Evolutionary conservation across 78 protist species (phyloP), one percentile per base, ranked within the genome.

Genomic region (Polysphondylium violaceum): DNA sequence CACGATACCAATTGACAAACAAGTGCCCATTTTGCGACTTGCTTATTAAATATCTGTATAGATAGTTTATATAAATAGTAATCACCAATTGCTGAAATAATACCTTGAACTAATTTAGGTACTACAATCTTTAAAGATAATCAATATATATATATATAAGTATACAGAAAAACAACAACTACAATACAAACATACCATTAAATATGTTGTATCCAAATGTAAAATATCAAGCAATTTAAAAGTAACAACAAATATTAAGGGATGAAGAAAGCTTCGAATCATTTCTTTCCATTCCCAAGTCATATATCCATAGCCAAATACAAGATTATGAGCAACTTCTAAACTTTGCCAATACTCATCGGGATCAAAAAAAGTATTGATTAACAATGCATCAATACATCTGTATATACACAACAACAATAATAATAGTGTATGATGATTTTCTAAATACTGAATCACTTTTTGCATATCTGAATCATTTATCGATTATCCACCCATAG

Each of bases 271-370:
- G 25, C 95, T 61, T 35, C 97, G 53, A 33, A 96, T 76, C 76
- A 71, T 93, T 25, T 31, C 94, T 0, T 40, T 8, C 97, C 97
- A 96, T 50, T 96, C 97, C 97, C 97, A 96, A 4, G 97, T 88
- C 38, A 89, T 41, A 51, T 93, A 33, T 33, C 97, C 97, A 44
- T 86, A 75, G 23, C 96, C 95, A 90, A 94, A 94, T 6, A 90
- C 93, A 8, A 73, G 12, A n/a, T 60, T 35, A 43, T 94, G 96
- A 1, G 96, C 96, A 25, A 92, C 95, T n/a, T 94, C 96, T 50
- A 94, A 55, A 40, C 86, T 65, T 76, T 94, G 96, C 95, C 95
- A 94, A 58, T 94, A 94, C 31, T 94, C 96, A 67, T 94, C 96
- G 1, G 96, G 95, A 25, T 75, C 88, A 68, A 94, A 94, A 27